Conservation (phyloP, 331 rosid genomes). For the Arachis monticola region DNA sequence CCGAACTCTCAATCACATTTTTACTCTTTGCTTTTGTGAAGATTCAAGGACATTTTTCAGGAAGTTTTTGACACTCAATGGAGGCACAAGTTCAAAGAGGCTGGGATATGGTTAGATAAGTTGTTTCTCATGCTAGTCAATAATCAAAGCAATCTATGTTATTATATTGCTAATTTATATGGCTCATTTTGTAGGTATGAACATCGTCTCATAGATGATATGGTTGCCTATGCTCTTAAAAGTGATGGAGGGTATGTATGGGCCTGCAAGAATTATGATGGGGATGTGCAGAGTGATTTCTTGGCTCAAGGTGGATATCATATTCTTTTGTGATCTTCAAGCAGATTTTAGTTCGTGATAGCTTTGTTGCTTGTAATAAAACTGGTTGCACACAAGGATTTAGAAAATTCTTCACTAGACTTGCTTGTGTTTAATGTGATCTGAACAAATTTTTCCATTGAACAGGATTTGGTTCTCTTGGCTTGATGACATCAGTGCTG, state of each 20-base stretch:
- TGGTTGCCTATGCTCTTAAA: slow-evolving; percentile 96
- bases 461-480: slow-evolving; percentile 79
- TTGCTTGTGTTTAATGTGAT: slow-evolving; percentile 10
- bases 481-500: slow-evolving; percentile 83
- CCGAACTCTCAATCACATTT: slow-evolving; percentile 19
- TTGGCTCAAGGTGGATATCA: slow-evolving; percentile 84
- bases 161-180: slow-evolving; percentile 38
- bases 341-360: slow-evolving; percentile 23
- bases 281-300: slow-evolving; percentile 97
- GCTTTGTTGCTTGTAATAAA: slow-evolving; percentile 28
- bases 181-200: slow-evolving; percentile 70
- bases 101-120: slow-evolving; percentile 80
- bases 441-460: slow-evolving; percentile 36
- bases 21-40: slow-evolving; percentile 47
- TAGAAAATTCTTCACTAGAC: not conserved
- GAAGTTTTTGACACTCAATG: slow-evolving; percentile 79
- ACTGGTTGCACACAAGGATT: slow-evolving; percentile 23
- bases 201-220: slow-evolving; percentile 97
- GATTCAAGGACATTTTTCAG: slow-evolving; percentile 95
- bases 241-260: slow-evolving; percentile 98
- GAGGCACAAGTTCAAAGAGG: slow-evolving; percentile 82
- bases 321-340: slow-evolving; percentile 19
- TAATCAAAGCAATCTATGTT: slow-evolving; percentile 17
- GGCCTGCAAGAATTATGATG: slow-evolving; percentile 99
- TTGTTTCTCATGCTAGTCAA: slow-evolving; percentile 28